A percentile compares a stretch with the other conserved stretches of the same genome.
phyloP scores from a whole-genome alignment of 192 early-diverging fungal species.

The Coemansia sp. region DNA sequence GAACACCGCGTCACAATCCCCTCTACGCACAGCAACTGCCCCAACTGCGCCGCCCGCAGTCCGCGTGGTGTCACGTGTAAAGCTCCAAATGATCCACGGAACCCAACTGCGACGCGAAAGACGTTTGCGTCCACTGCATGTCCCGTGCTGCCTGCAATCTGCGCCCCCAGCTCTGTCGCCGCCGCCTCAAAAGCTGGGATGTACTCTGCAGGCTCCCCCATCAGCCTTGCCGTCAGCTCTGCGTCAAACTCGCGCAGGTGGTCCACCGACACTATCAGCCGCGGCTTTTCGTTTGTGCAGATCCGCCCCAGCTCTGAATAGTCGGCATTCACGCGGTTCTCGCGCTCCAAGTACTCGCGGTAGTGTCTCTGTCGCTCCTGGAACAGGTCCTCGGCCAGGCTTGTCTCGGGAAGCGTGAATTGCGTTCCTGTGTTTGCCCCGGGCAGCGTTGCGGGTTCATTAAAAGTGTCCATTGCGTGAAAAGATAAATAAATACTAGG shows the following conservation, averaged over 20 bases:
- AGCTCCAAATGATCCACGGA: conserved; percentile 91
- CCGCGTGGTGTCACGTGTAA: conserved; percentile 84
- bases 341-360: conserved; percentile 51
- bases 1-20: conserved; percentile 98
- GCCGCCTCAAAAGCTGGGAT: conserved; percentile 76
- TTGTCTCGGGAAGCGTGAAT: conserved; percentile 34
- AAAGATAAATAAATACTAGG: too few relatives aligned
- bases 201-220: conserved; percentile 74
- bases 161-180: conserved; percentile 21
- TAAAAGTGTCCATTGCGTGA: conserved; percentile 13
- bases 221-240: conserved; percentile 69
- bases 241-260: conserved; percentile 74
- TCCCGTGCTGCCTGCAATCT: conserved; percentile 3
- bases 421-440: conserved; percentile 17
- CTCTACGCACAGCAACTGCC: conserved; percentile 88
- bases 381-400: conserved; percentile 42
- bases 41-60: conserved; percentile 73
- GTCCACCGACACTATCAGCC: conserved; percentile 89
- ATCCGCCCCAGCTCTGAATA: conserved; percentile 28
- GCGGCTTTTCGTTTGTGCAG: conserved; percentile 21
- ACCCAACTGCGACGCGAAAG: conserved; percentile 65
- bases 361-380: conserved; percentile 45
- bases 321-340: conserved; percentile 51
- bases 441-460: conserved; percentile 11
- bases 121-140: conserved; percentile 10